Base-by-base conservation (phyloP, 2,329 filamentous ascomycete species). In the Penicillium freii region DNA sequence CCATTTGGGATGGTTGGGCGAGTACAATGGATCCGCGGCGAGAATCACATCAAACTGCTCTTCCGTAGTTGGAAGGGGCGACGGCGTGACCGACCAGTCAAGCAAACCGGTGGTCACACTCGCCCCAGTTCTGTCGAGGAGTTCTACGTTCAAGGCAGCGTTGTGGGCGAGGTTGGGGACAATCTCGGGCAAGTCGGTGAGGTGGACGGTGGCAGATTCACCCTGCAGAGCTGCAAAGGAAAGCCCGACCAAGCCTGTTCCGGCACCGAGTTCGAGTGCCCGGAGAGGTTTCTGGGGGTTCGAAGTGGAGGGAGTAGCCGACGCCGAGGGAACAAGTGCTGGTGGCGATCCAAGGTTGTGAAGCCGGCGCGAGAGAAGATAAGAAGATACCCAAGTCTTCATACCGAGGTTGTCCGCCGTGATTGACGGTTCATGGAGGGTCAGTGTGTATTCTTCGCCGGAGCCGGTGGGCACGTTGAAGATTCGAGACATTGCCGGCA, bases 301-400 rank as follows among this genome's bases (percentile, higher is more conserved):
- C 27, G 63, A 54, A 33, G 63, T 61, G 42, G 58, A 62, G 10
- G 54, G 46, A 15, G 64, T 57, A 10, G 66, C 65, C 2, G 66
- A 59, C 6, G 61, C 58, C 7, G 66, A 61, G 2, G 69, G 70
- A 13, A 76, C 64, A 42, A 76, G 67, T 36, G 68, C 57, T 15
- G 70, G 67, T 8, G 71, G 61, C 4, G 71, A 64, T 15, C 71
- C 70, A 54, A 77, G 54, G 4, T 56, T 63, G 56, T 73, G 68
- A 27, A 97, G 82, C 25, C 89, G 85, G 64, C 85, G 88, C 0
- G 93, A 89, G 5, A 97, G 85, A 2, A 95, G 82, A 69, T 92
- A 95, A 0, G 92, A 93, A 0, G 92, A 93, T 0, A 90, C 91
- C 94, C 94, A 97, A 0, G 94, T 99, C 75, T 99, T 97, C 72